Conservation (phyloP, 225 moss, liverwort and hornwort species). For the Lunularia cruciata region DNA sequence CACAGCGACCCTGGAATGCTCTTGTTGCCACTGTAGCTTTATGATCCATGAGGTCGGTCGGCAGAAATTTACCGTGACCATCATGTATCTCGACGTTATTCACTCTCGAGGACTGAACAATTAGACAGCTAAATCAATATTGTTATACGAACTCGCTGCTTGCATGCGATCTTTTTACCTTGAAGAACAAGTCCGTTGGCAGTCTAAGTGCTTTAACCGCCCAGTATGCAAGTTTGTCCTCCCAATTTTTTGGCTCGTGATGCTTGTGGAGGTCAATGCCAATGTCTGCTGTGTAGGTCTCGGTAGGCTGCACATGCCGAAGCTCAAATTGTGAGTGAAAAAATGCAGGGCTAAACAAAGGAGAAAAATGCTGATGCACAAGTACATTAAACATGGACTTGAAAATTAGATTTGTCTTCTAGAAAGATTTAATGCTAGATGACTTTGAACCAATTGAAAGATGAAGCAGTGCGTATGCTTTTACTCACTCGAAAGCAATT, state of each 20-base stretch:
- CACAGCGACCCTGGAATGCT: conserved; percentile 31
- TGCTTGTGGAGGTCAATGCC: conserved; percentile 56
- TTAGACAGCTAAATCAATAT: too few species aligned
- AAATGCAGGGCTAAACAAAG: too few species aligned
- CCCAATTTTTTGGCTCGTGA: conserved; percentile 43
- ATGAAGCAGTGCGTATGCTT: too few species aligned
- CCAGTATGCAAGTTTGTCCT: conserved; percentile 66
- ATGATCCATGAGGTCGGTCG: conserved; percentile 5
- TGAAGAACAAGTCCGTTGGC: conserved; percentile 71
- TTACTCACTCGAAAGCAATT: conserved; percentile 65
- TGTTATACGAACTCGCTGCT: too few species aligned
- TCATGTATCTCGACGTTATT: not conserved
- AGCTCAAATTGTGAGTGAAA: too few species aligned
- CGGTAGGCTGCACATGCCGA: conserved; percentile 53
- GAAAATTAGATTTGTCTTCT: too few species aligned
- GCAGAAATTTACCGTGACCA: not conserved
- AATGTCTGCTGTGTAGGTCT: conserved; percentile 63
- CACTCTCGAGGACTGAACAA: not conserved
- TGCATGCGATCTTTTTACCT: conserved; percentile 44
- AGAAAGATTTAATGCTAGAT: too few species aligned
- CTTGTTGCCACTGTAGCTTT: conserved; percentile 4
- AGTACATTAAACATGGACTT: too few species aligned
- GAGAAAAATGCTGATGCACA: too few species aligned
- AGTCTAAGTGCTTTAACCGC: conserved; percentile 57
- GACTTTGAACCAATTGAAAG: too few species aligned